A percentile compares a stretch with the other conserved stretches of the same genome.
phyloP scores from a whole-genome alignment of 345 rosid species.

The Gossypium anomalum region DNA sequence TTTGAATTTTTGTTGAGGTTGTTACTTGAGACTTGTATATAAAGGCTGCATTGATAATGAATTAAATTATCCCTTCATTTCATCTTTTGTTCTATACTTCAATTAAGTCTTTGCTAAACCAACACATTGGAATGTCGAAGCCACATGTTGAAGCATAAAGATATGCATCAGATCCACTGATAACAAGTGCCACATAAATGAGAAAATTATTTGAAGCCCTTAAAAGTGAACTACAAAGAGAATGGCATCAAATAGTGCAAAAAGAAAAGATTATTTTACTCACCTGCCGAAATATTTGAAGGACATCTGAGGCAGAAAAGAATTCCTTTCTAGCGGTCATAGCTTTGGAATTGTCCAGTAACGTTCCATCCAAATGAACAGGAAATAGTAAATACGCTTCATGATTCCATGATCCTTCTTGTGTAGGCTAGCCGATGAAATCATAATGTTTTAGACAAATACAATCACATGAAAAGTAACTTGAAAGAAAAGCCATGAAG shows the following conservation, averaged over 20 bases:
- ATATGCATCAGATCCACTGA: not conserved
- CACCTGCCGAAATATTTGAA: constrained; percentile 92
- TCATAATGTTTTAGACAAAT: not conserved
- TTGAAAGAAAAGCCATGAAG: not conserved
- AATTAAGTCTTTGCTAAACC: no score
- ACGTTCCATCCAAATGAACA: constrained; percentile 92
- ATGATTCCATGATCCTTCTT: constrained; percentile 78
- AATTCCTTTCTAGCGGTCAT: constrained; percentile 85
- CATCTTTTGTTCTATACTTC: no score
- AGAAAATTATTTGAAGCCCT: not conserved
- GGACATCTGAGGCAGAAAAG: constrained; percentile 78
- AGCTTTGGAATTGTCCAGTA: constrained; percentile 65
- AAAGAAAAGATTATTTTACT: constrained; percentile 4
- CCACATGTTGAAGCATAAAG: not conserved
- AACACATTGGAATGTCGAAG: not conserved
- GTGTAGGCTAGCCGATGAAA: constrained; percentile 46
- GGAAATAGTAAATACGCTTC: constrained; percentile 97
- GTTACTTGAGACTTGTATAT: no score
- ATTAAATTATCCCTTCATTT: no score
- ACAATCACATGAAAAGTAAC: not conserved
- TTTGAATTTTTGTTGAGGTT: no score
- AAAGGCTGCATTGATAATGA: no score
- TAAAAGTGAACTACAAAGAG: not conserved
- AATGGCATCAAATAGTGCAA: constrained; percentile 6
- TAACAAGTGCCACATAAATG: not conserved